Percentiles rank a stretch among this genome's conserved stretches.
Conservation (phyloP, 163 green algal species). For the Trebouxia gelatinosa region DNA sequence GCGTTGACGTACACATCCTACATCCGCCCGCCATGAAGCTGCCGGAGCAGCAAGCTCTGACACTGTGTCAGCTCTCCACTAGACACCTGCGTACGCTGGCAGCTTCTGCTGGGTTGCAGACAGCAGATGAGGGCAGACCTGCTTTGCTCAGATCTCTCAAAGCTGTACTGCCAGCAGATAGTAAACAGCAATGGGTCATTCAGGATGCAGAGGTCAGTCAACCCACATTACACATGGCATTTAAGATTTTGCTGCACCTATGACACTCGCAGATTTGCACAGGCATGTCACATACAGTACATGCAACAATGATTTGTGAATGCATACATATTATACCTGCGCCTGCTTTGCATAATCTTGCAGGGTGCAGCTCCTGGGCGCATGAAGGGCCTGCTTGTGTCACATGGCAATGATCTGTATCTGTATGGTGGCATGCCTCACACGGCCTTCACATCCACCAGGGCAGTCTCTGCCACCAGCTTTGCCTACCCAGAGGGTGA, state of each 20-base stretch:
- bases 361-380: slow-evolving; percentile 10
- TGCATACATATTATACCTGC: too few relatives aligned
- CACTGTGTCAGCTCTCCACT: background rate
- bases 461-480: slow-evolving; percentile 3
- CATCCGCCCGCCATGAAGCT: background rate
- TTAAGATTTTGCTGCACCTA: too few relatives aligned
- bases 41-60: background rate
- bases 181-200: slow-evolving; percentile 18
- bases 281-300: too few relatives aligned
- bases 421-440: slow-evolving; percentile 27
- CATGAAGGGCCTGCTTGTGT: slow-evolving; percentile 18
- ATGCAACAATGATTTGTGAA: too few relatives aligned
- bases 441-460: slow-evolving; percentile 7
- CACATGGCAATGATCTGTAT: background rate
- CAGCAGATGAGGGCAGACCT: background rate
- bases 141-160: background rate
- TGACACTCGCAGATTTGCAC: too few relatives aligned
- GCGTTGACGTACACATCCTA: too few relatives aligned
- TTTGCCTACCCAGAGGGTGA: slow-evolving; percentile 14
- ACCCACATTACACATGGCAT: background rate
- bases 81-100: background rate
- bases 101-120: background rate
- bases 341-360: too few relatives aligned
- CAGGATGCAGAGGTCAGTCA: slow-evolving; percentile 12
- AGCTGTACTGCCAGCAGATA: background rate